Percentiles rank a stretch among this genome's conserved stretches.
phyloP scores from a whole-genome alignment of 2,329 filamentous ascomycete genomes.

The Botrytis fragariae region DNA sequence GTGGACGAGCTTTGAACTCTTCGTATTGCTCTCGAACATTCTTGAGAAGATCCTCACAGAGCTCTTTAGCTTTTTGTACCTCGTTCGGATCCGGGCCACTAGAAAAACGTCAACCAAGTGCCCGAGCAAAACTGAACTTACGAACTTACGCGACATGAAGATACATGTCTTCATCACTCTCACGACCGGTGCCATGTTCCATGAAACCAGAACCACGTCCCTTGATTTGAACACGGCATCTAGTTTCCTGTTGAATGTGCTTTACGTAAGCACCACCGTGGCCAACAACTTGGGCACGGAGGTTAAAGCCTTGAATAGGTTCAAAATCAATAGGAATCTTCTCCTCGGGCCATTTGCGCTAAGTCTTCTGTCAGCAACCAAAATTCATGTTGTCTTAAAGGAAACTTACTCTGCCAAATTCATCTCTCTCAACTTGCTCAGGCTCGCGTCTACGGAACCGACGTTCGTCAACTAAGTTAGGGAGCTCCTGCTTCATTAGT shows the following conservation, averaged over 20 bases:
- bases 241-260: conserved; percentile 93
- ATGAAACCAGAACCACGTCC: conserved; percentile 93
- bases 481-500: conserved; percentile 92
- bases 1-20: conserved; percentile 76
- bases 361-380: conserved; percentile 25
- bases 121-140: background rate
- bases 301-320: conserved; percentile 88
- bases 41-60: conserved; percentile 81
- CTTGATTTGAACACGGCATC: conserved; percentile 97
- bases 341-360: conserved; percentile 99
- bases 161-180: conserved; percentile 96
- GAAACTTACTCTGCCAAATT: conserved; percentile 76
- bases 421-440: conserved; percentile 81
- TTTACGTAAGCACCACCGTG: conserved; percentile 95
- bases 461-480: conserved; percentile 90
- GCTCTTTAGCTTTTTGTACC: conserved; percentile 81
- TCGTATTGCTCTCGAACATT: conserved; percentile 91
- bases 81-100: conserved; percentile 85
- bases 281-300: conserved; percentile 93
- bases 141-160: conserved; percentile 82
- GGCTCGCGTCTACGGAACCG: conserved; percentile 81
- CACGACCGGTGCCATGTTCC: conserved; percentile 79
- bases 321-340: conserved; percentile 89
- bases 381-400: background rate
- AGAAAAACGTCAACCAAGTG: conserved; percentile 20